These are phyloP conservation scores for Suhomyces sp. DNA, from an alignment of 805 yeast genomes.

Conservation along the genomic window DNA sequence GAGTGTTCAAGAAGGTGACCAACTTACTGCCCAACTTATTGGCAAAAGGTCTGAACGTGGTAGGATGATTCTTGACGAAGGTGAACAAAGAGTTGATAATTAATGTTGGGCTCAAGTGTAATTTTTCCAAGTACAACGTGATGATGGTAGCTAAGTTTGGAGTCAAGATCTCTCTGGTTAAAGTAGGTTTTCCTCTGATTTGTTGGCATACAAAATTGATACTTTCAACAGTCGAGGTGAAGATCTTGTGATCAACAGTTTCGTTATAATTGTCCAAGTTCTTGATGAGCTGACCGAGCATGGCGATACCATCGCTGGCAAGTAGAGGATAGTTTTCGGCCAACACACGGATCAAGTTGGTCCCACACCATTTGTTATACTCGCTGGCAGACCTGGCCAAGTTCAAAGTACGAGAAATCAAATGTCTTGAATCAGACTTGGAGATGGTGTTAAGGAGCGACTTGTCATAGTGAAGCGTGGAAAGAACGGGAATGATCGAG, in stretches of 20 bases:
- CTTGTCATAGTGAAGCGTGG: slow-evolving; percentile 27
- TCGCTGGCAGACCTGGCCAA: slow-evolving; percentile 44
- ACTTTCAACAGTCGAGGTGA: slow-evolving; percentile 39
- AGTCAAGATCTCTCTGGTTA: slow-evolving; percentile 79
- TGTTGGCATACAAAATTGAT: slow-evolving; percentile 42
- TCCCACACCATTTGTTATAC: slow-evolving; percentile 59
- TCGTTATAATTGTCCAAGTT: slow-evolving; percentile 40
- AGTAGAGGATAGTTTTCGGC: slow-evolving; percentile 35
- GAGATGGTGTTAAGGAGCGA: slow-evolving; percentile 41
- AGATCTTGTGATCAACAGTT: slow-evolving; percentile 32
- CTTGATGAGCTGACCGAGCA: slow-evolving; percentile 42
- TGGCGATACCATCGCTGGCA: slow-evolving; percentile 40
- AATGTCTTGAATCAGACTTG: slow-evolving; percentile 50
- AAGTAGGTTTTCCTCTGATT: slow-evolving; percentile 76
- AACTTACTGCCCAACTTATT: slow-evolving; percentile 55
- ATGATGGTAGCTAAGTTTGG: slow-evolving; percentile 72
- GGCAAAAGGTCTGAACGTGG: slow-evolving; percentile 79
- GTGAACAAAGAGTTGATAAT: slow-evolving; percentile 34
- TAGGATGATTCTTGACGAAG: slow-evolving; percentile 58
- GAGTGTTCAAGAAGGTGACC: slow-evolving; percentile 29
- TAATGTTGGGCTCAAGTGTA: slow-evolving; percentile 30
- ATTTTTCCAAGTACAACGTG: slow-evolving; percentile 46
- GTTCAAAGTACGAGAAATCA: slow-evolving; percentile 44
- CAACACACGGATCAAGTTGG: slow-evolving; percentile 50
- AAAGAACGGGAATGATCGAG: slow-evolving; percentile 31